phyloP scores from a whole-genome alignment of 345 rosid genomes.

The Abelmoschus esculentus region DNA sequence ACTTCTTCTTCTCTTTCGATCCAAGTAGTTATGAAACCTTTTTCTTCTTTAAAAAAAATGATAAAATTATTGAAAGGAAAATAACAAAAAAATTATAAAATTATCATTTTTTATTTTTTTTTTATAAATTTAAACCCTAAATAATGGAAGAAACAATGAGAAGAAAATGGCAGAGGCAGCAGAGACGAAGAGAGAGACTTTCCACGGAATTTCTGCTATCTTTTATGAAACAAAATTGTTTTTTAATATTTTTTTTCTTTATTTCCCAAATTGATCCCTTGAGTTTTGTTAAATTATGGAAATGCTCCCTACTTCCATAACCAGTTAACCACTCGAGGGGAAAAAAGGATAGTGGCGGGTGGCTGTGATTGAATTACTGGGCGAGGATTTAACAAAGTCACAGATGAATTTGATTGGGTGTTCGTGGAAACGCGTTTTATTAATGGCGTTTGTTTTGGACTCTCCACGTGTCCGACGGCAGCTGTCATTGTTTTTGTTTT shows the following conservation, averaged over 20 bases:
- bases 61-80: not conserved
- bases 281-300: not conserved
- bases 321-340: too few species aligned
- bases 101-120: not conserved
- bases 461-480: not conserved
- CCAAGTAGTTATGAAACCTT: not conserved
- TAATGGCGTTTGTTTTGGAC: not conserved
- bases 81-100: not conserved
- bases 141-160: too few species aligned
- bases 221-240: not conserved
- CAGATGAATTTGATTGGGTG: not conserved
- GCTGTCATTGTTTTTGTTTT: not conserved
- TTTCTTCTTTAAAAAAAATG: too few species aligned
- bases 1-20: not conserved
- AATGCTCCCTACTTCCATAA: not conserved
- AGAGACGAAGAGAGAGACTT: conserved; percentile 4
- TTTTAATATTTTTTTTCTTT: not conserved
- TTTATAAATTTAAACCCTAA: too few species aligned
- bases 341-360: not conserved
- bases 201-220: conserved; percentile 20
- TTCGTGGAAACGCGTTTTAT: not conserved
- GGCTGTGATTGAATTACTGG: not conserved
- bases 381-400: conserved; percentile 3
- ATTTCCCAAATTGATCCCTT: conserved; percentile 1
- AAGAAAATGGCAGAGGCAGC: conserved; percentile 9